Percentiles rank a stretch among this genome's conserved stretches.
Evolutionary conservation across 2,329 filamentous ascomycete genomes (phyloP).

Genomic region (Alternaria sp.): DNA sequence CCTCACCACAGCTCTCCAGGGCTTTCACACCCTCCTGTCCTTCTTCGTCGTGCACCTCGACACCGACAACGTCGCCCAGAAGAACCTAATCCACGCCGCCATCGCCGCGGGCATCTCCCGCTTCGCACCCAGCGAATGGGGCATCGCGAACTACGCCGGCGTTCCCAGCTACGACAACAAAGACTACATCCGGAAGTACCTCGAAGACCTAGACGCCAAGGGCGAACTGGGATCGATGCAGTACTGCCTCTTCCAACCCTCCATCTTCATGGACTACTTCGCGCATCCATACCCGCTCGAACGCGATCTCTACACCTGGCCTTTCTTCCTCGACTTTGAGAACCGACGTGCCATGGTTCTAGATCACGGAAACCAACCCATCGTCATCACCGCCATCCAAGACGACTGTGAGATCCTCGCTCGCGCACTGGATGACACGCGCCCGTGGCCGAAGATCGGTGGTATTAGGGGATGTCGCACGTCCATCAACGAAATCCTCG

Average conservation of each 20-base stretch:
- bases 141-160: conserved; percentile 35
- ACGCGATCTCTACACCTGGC: conserved; percentile 52
- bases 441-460: conserved; percentile 36
- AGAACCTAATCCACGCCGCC: conserved; percentile 43
- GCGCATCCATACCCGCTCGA: conserved; percentile 57
- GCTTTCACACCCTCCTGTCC: conserved; percentile 59
- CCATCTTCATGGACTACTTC: conserved; percentile 63
- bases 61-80: conserved; percentile 29
- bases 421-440: conserved; percentile 31
- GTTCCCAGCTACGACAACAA: conserved; percentile 62
- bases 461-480: conserved; percentile 35
- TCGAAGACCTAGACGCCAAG: conserved; percentile 55
- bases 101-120: conserved; percentile 36
- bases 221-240: conserved; percentile 60
- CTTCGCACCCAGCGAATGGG: conserved; percentile 44
- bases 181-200: conserved; percentile 56
- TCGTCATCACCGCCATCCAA: conserved; percentile 35
- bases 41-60: conserved; percentile 44
- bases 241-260: conserved; percentile 64
- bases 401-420: conserved; percentile 36
- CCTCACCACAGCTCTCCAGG: conserved; percentile 51
- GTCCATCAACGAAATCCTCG: conserved; percentile 35
- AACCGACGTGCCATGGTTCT: conserved; percentile 37
- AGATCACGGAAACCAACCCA: conserved; percentile 31
- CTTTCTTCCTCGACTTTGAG: conserved; percentile 42